These are phyloP conservation scores for Pyronema omphalodes DNA, from an alignment of 495 filamentous ascomycete genomes.

Conservation along the genomic window DNA sequence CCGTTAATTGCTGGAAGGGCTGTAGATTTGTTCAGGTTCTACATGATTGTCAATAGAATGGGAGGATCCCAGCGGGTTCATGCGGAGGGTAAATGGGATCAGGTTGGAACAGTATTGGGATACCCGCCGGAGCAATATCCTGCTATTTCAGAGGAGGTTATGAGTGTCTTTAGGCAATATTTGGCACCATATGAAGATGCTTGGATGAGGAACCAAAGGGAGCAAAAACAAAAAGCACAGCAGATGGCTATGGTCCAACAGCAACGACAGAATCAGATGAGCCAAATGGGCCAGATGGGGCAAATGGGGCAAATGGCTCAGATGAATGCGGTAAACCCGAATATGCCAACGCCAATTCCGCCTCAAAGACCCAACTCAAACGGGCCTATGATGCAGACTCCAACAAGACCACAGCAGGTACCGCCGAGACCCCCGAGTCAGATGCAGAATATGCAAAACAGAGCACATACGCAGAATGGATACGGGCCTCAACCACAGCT, in stretches of 20 bases:
- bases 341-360: constrained; percentile 7
- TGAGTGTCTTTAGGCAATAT: constrained; percentile 53
- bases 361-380: constrained; percentile 18
- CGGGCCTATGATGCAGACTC: background rate
- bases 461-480: constrained; percentile 19
- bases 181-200: constrained; percentile 55
- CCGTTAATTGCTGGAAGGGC: constrained; percentile 51
- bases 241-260: constrained; percentile 28
- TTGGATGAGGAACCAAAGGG: constrained; percentile 40
- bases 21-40: constrained; percentile 56
- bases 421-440: constrained; percentile 24
- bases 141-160: constrained; percentile 47
- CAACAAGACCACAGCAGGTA: constrained; percentile 32
- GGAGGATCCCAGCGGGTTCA: constrained; percentile 63
- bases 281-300: constrained; percentile 21
- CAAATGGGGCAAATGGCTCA: constrained; percentile 10
- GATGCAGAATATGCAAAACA: constrained; percentile 21
- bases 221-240: constrained; percentile 35
- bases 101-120: constrained; percentile 46
- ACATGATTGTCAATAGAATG: constrained; percentile 51
- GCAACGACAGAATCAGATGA: constrained; percentile 27
- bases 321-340: no score
- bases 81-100: constrained; percentile 48
- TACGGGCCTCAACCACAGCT: constrained; percentile 14
- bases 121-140: constrained; percentile 48